Conservation (phyloP, 2,329 filamentous ascomycete species). For the Ploettnerulaceae sp. region DNA sequence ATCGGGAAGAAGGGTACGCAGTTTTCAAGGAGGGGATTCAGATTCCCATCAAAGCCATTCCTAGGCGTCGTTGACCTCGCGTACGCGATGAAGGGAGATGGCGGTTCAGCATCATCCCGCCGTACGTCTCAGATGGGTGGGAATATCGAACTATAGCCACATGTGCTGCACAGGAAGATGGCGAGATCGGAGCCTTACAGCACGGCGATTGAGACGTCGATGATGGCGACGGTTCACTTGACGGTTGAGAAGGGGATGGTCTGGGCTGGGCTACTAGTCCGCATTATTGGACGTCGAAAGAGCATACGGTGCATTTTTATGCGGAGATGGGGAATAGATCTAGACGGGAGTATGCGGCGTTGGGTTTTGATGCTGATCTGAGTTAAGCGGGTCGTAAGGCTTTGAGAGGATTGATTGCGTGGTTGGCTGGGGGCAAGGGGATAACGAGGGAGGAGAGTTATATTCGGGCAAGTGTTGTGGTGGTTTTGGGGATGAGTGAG, state of each 20-base stretch:
- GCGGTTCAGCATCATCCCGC: conserved; percentile 46
- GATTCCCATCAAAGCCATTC: conserved; percentile 47
- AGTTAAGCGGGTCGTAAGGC: conserved; percentile 46
- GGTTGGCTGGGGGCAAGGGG: conserved; percentile 44
- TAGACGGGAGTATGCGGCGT: conserved; percentile 43
- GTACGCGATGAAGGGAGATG: conserved; percentile 41
- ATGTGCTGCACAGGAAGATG: conserved; percentile 51
- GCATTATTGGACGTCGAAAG: conserved; percentile 39
- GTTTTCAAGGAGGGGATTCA: conserved; percentile 45
- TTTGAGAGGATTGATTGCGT: conserved; percentile 43
- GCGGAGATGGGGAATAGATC: conserved; percentile 30
- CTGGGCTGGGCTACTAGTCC: conserved; percentile 44
- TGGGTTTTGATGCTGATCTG: conserved; percentile 45
- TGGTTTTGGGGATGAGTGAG: conserved; percentile 47
- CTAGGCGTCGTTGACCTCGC: conserved; percentile 49
- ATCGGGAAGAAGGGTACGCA: conserved; percentile 35
- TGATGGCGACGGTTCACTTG: conserved; percentile 45
- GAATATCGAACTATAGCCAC: conserved; percentile 51
- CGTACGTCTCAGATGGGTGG: conserved; percentile 47
- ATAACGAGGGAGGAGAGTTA: conserved; percentile 45
- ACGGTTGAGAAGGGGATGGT: conserved; percentile 43
- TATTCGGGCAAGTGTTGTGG: conserved; percentile 47
- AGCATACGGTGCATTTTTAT: conserved; percentile 21
- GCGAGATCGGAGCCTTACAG: conserved; percentile 52
- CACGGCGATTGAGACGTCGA: conserved; percentile 51